These are phyloP conservation scores for Euphorbia lathyris DNA, from an alignment of 345 rosid genomes.

Conservation along the genomic window DNA sequence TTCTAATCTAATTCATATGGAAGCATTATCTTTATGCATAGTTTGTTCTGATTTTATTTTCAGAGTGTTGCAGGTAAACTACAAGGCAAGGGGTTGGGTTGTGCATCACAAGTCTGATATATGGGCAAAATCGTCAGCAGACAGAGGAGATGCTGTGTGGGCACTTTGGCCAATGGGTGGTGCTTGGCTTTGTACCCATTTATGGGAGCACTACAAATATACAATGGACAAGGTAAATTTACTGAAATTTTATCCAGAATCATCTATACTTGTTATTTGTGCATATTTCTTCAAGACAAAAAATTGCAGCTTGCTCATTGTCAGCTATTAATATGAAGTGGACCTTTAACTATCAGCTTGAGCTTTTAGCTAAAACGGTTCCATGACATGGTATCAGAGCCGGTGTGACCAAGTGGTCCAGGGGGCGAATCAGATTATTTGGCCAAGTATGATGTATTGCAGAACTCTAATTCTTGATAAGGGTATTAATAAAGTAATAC, in stretches of 20 bases:
- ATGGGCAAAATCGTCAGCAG: slow-evolving; percentile 94
- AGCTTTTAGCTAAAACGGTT: too few species aligned
- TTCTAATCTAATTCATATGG: slow-evolving; percentile 2
- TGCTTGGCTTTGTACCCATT: slow-evolving; percentile 97
- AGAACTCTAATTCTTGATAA: too few species aligned
- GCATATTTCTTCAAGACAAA: neutral
- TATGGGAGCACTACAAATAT: slow-evolving; percentile 86
- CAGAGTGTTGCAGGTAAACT: slow-evolving; percentile 61
- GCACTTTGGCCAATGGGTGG: slow-evolving; percentile 99
- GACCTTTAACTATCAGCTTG: too few species aligned
- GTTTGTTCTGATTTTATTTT: neutral
- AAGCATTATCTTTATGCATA: neutral
- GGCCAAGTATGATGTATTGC: too few species aligned
- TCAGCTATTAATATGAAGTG: too few species aligned
- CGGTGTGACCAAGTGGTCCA: too few species aligned
- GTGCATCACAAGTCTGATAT: slow-evolving; percentile 79
- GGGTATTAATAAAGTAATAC: too few species aligned
- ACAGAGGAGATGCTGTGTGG: slow-evolving; percentile 57
- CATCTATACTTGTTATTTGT: neutral
- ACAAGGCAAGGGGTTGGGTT: slow-evolving; percentile 79
- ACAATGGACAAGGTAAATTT: slow-evolving; percentile 64
- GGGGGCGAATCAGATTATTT: too few species aligned
- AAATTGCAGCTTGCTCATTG: neutral
- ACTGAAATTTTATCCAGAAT: slow-evolving; percentile 6
- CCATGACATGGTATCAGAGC: too few species aligned